Base-by-base conservation (phyloP, 345 rosid species). In the Zanthoxylum bungeanum region DNA sequence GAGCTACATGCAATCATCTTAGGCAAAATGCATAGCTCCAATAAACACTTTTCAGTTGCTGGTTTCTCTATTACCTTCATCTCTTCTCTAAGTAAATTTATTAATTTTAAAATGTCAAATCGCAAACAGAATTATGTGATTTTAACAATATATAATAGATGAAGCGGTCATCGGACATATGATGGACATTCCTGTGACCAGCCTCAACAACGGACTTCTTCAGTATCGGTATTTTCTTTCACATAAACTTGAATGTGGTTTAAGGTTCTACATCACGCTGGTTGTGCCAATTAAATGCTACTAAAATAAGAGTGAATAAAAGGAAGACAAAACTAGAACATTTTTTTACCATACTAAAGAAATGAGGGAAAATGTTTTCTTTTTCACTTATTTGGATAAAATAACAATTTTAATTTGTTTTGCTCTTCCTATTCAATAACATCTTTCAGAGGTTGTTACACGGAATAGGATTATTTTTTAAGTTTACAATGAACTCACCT, bases 401-500 rank as follows among this genome's bases (percentile, higher is more conserved):
- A 57, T 58, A 37, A 22, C 17, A 22, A n/a, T 12, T 58, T 12
- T 30, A 55, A 22, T 47, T 51, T 34, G 39, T 44, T n/a, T 62
- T 8, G 28, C 9, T 27, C 55, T 7, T 46, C 66, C 47, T 33
- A 60, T 3, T 31, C 22, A 31, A 34, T 12, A 28, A 22, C 31
- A 58, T 16, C 44, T 34, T 71, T 22, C 60, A 60, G 59, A n/a
- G n/a, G n/a, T n/a, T n/a, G n/a, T n/a, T n/a, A n/a, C n/a, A n/a
- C n/a, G n/a, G n/a, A n/a, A n/a, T n/a, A n/a, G n/a, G n/a, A n/a
- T n/a, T n/a, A n/a, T n/a, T n/a, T n/a, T 19, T 36, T 22, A 62
- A 19, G 19, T 21, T n/a, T 36, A 65, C 51, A 57, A 70, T 17
- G 40, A 74, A 19, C 77, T 76, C 53, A 92, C 99, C 98, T 96